Conservation (phyloP, 108 stramenopile genomes). For the Epipyxis sp. region DNA sequence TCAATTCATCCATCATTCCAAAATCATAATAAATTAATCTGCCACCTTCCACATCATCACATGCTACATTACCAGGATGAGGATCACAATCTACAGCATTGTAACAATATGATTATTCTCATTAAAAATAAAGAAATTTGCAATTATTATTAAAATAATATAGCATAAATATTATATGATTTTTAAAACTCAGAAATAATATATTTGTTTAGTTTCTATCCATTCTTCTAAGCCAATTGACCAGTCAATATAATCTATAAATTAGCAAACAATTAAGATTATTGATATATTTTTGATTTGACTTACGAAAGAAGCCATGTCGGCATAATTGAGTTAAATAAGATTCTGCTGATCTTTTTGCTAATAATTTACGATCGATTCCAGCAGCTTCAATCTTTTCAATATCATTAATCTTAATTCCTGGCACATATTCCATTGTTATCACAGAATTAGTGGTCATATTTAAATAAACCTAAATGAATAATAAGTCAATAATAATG, state of each 20-base stretch:
- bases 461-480: conserved; percentile 69
- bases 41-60: conserved; percentile 36
- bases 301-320: conserved; percentile 80
- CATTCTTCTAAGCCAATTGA: too few species aligned
- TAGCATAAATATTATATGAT: too few species aligned
- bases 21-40: conserved; percentile 89
- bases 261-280: background rate
- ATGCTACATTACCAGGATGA: conserved; percentile 75
- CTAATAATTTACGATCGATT: conserved; percentile 67
- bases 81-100: conserved; percentile 58
- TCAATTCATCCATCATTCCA: conserved; percentile 93
- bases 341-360: conserved; percentile 75
- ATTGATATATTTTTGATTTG: background rate
- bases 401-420: conserved; percentile 68
- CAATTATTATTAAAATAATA: too few species aligned
- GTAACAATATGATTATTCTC: background rate
- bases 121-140: too few species aligned
- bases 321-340: conserved; percentile 78
- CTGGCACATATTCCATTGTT: conserved; percentile 86
- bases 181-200: too few species aligned
- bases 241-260: background rate
- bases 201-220: too few species aligned
- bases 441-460: conserved; percentile 74
- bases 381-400: conserved; percentile 62
- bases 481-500: conserved; percentile 31